Evolutionary conservation across 108 stramenopile species (phyloP), one percentile per base, ranked within the genome.

Genomic region (Halocafeteria seosinensis): DNA sequence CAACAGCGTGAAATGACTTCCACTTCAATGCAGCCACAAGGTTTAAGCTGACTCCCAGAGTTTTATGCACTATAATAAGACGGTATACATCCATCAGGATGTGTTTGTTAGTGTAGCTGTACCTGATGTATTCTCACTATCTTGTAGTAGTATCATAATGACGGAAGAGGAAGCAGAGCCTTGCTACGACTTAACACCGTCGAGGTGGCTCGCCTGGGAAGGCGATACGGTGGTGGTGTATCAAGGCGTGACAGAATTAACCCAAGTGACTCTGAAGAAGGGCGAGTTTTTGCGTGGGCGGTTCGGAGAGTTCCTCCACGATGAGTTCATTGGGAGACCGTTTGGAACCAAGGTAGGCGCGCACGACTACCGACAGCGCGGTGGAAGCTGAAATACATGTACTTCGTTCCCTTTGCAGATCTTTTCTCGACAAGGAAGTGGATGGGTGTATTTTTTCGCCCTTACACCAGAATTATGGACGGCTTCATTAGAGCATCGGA

Each of bases 391-490:
- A 17, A 47, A 17, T 47, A 21, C 17, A n/a, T n/a, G 42, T n/a
- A 47, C 42, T n/a, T 47, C 17, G 17, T n/a, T 17, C 42, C 17
- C 42, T 21, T n/a, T 47, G 42, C 42, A 47, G 42, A n/a, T 47
- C 17, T 21, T n/a, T 47, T 47, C 42, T n/a, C 17, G 42, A n/a
- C 17, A 47, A 17, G 17, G n/a, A 17, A 47, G n/a, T 17, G n/a
- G n/a, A n/a, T 47, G 42, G 42, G 42, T n/a, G n/a, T 47, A 47
- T n/a, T n/a, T 47, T 17, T n/a, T 47, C 17, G 17, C 42, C 17
- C n/a, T 17, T n/a, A 47, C 76, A 82, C 37, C 90, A 0, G 93
- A 95, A 70, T 62, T 92, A 32, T 95, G 90, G 90, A 66, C 82
- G 32, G 75, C 77, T n/a, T 61, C 59, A 17, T 57, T 90, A 36